phyloP scores from a whole-genome alignment of 2,329 filamentous ascomycete species.

The Dothistroma pini region DNA sequence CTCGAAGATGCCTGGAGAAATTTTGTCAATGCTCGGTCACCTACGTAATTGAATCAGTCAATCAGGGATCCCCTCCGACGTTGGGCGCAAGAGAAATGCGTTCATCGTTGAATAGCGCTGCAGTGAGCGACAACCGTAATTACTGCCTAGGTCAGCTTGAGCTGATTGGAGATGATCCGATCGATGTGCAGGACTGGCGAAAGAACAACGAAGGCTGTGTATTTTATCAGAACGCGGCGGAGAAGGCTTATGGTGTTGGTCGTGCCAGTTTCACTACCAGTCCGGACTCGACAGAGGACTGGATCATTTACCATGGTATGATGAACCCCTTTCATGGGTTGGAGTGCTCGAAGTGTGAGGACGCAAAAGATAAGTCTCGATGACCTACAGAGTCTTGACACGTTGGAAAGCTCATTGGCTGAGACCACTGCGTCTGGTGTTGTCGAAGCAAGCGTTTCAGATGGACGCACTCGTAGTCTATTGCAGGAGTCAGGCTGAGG shows the following conservation, averaged over 20 bases:
- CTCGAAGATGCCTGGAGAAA: too few relatives aligned
- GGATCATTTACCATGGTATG: conserved; percentile 55
- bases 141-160: conserved; percentile 53
- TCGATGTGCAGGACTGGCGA: conserved; percentile 48
- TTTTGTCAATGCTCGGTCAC: too few relatives aligned
- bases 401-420: too few relatives aligned
- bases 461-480: background rate
- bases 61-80: too few relatives aligned
- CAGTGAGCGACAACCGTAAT: conserved; percentile 50
- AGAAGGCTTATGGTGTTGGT: conserved; percentile 47
- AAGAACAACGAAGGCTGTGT: conserved; percentile 48
- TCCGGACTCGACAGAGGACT: conserved; percentile 47
- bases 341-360: conserved; percentile 47
- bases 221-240: conserved; percentile 48
- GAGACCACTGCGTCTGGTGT: background rate
- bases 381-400: too few relatives aligned
- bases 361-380: conserved; percentile 38
- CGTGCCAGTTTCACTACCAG: conserved; percentile 51
- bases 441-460: background rate
- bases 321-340: conserved; percentile 46
- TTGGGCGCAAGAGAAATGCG: too few relatives aligned
- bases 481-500: background rate
- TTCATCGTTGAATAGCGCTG: conserved; percentile 35
- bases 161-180: conserved; percentile 48
- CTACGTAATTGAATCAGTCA: too few relatives aligned